Base-by-base conservation (phyloP, 2,329 filamentous ascomycete genomes). In the Lomentospora prolificans region DNA sequence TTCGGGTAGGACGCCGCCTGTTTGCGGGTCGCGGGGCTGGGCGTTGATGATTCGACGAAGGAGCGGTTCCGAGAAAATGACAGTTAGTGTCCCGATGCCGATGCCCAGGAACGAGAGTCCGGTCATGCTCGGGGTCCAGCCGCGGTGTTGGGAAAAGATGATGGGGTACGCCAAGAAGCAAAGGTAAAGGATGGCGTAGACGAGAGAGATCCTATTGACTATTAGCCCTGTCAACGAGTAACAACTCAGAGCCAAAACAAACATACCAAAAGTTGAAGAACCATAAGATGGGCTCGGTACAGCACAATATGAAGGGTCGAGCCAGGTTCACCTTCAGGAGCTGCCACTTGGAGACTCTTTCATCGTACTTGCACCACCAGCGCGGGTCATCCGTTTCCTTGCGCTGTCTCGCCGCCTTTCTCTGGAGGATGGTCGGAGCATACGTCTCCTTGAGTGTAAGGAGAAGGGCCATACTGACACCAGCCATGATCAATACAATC, bases 91-190 rank as follows among this genome's bases (percentile, higher is more conserved):
- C 50, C 87, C 85, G 17, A 80, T 69, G n/a, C 79, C 82, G 19
- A 84, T 75, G n/a, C 80, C 91, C 4, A 85, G 64, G 68, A 95
- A 96, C 1, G 89, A 80, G 2, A 96, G 79, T 0, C 91, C 90
- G 0, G 85, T 82, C 33, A 87, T 70, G 1, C 87, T 85, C 0
- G 86, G 75, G 2, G 77, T 77, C 91, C 90, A 96, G 58, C 89
- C 89, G 17, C 91, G 86, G 57, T 79, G 66, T 41, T 86, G 75
- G 9, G 77, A 75, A 69, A 94, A 96, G 57, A 95, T 86, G 58
- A 95, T 86, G 0, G 90, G 90, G 67, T 95, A 95, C 10, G 89
- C 89, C 14, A 95, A 86, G 72, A 96, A 96, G 70, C 89, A 95
- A 30, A 96, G 82, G 64, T 94, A 94, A 1, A 96, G 75, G 41